These are phyloP conservation scores for Cercospora sp. DNA, from an alignment of 2,329 filamentous ascomycete species.

Conservation along the genomic window DNA sequence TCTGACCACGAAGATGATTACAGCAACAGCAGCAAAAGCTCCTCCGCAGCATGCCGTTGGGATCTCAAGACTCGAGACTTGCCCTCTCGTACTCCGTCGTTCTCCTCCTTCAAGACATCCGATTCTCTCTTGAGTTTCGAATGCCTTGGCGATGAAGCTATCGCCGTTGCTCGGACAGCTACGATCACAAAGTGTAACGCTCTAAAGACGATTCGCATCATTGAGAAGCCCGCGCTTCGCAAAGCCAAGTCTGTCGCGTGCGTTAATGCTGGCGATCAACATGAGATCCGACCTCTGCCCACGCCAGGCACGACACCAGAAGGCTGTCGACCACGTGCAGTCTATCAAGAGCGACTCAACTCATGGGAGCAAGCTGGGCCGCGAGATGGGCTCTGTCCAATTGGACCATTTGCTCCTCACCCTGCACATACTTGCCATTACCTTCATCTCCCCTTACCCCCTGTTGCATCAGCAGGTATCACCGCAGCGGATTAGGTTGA, in stretches of 20 bases:
- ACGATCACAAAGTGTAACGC: conserved; percentile 11
- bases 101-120: conserved; percentile 6
- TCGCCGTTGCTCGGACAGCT: conserved; percentile 5
- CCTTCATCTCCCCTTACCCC: conserved; percentile 5
- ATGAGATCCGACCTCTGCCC: neutral
- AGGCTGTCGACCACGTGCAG: neutral
- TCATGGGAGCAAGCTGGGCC: conserved; percentile 10
- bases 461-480: neutral
- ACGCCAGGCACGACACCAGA: neutral
- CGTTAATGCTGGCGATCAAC: neutral
- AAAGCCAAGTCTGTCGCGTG: neutral
- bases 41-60: neutral
- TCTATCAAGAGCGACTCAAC: conserved; percentile 2
- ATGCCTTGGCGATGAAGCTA: conserved; percentile 8
- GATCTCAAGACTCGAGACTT: neutral
- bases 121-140: conserved; percentile 10
- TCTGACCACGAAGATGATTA: neutral
- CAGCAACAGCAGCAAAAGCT: neutral
- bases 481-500: neutral
- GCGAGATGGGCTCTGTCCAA: conserved; percentile 7
- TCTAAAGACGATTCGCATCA: neutral
- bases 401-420: conserved; percentile 11
- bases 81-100: neutral
- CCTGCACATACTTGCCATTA: conserved; percentile 7
- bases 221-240: neutral